Percentiles rank a stretch among this genome's conserved stretches.
Conservation (phyloP, 1,284 basidiomycete genomes). For the Boletellus deceptivus region DNA sequence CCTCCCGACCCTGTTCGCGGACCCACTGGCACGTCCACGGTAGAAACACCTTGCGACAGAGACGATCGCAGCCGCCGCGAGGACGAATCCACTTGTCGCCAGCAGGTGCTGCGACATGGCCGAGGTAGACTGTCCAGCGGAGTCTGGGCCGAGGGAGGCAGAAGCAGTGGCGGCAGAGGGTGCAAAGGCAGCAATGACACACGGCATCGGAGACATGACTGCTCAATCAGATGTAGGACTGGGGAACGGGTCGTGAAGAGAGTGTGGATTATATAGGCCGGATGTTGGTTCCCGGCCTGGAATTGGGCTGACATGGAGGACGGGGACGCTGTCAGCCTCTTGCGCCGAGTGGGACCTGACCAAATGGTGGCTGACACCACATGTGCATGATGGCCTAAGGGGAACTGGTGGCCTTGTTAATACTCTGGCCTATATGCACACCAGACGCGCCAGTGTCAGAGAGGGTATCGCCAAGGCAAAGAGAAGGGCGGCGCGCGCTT, state of each 20-base stretch:
- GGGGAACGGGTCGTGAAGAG: not conserved
- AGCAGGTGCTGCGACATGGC: constrained; percentile 6
- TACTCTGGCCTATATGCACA: too few relatives aligned
- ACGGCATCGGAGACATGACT: constrained; percentile 23
- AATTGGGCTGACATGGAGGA: constrained; percentile 7
- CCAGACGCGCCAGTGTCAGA: too few relatives aligned
- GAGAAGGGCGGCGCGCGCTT: too few relatives aligned
- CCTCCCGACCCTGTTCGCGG: not conserved
- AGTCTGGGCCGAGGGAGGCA: not conserved
- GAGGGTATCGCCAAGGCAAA: too few relatives aligned
- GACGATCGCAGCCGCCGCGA: constrained; percentile 19
- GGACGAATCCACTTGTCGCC: constrained; percentile 18
- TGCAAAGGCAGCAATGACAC: constrained; percentile 13
- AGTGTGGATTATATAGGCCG: constrained; percentile 9
- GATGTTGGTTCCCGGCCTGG: not conserved
- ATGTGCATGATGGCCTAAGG: too few relatives aligned
- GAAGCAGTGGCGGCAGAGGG: constrained; percentile 4
- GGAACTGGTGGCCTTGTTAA: too few relatives aligned
- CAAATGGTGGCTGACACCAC: too few relatives aligned
- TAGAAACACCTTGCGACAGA: constrained; percentile 17
- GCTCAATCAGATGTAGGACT: constrained; percentile 1
- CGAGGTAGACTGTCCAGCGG: constrained; percentile 2
- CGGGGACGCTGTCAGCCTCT: constrained; percentile 11
- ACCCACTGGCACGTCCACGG: constrained; percentile 2
- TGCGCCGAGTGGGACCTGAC: not conserved